Evolutionary conservation across 177 flowering plant species (phyloP), one percentile per base, ranked within the genome.

Genomic region (Vitis hybrid): DNA sequence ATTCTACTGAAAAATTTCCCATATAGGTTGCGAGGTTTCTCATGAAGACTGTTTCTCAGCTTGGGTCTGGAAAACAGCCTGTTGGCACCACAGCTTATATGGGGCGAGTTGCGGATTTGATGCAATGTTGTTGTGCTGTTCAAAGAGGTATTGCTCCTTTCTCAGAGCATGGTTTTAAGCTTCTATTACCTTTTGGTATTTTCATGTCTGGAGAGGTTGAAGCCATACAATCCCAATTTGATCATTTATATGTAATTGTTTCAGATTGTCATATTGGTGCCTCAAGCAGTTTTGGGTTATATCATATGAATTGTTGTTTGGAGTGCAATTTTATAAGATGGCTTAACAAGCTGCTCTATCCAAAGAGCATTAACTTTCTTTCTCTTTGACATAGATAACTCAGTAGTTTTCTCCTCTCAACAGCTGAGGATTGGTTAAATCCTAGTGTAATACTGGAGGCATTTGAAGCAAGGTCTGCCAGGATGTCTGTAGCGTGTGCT

Each of bases 401-500:
- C 32, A 54, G 30, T 48, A 21, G 21, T 30, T 69, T 64, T 55
- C 1, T 54, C 19, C 32, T 5, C 8, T 48, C 40, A 86, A 80
- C 97, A 96, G 99, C 91, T 75, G 94, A 86, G 77, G 97, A 91
- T 79, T 96, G 98, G 98, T 76, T 87, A 70, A 91, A 86, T 50
- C 94, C 91, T 62, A 68, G 66, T 59, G 72, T 82, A 15, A 67
- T 93, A 64, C 21, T 92, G 74, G 97, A 90, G 79, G 95, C 88
- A 24, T 96, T 92, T 84, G 97, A 93, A 81, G 90, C 98, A 63
- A 90, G 99, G 76, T 85, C 99, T 70, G 70, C 77, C 72, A 88
- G 97, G 82, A 84, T 93, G 88, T 81, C 92, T 62, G 87, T 92
- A 77, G 79, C 87, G 4, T 88, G 92, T 84, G 98, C 97, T 65